phyloP scores from a whole-genome alignment of 2,329 filamentous ascomycete genomes.

The Raffaelea arxii region DNA sequence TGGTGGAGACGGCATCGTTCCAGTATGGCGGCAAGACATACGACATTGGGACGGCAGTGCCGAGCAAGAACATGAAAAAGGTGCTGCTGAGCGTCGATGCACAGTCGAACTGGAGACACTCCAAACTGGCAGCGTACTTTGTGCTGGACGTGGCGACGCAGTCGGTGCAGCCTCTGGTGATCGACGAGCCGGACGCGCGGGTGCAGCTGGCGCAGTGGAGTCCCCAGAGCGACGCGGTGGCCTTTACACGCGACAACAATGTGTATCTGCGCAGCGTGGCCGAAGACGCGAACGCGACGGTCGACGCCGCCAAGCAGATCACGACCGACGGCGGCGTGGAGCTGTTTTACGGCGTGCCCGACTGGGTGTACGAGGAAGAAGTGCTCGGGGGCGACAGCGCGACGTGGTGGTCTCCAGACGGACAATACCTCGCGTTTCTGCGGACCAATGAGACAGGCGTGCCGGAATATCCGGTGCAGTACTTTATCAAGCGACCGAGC shows the following conservation, averaged over 20 bases:
- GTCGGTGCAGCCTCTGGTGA: conserved; percentile 66
- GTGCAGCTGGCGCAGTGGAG: conserved; percentile 88
- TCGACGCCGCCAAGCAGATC: conserved; percentile 43
- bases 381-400: conserved; percentile 71
- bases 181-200: conserved; percentile 49
- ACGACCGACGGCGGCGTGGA: conserved; percentile 80
- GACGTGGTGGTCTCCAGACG: conserved; percentile 92
- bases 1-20: conserved; percentile 66
- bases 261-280: conserved; percentile 62
- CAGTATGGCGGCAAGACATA: conserved; percentile 45
- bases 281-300: conserved; percentile 20
- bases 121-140: conserved; percentile 78
- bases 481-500: conserved; percentile 81
- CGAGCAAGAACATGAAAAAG: conserved; percentile 75
- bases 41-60: conserved; percentile 53
- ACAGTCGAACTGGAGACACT: conserved; percentile 80
- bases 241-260: conserved; percentile 89
- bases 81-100: conserved; percentile 70
- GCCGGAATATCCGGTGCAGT: conserved; percentile 85
- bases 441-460: conserved; percentile 90
- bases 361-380: conserved; percentile 92
- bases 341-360: conserved; percentile 90
- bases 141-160: conserved; percentile 84
- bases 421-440: conserved; percentile 81
- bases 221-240: conserved; percentile 73